These are phyloP conservation scores for Candida piceae DNA, from an alignment of 805 yeast genomes.

Conservation along the genomic window DNA sequence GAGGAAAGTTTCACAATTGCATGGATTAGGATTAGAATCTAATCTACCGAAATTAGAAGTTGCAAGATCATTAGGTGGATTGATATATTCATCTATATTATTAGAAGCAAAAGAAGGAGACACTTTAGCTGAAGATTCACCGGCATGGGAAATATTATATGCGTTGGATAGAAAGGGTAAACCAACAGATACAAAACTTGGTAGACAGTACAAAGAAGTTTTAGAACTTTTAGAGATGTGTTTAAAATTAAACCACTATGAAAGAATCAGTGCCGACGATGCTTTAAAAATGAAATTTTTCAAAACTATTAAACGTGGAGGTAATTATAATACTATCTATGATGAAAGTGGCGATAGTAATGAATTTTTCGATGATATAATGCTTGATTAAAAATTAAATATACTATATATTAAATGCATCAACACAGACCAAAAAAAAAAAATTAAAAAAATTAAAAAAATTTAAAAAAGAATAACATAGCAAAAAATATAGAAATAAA, in stretches of 20 bases:
- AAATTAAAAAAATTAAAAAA: background rate
- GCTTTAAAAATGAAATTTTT: conserved; percentile 58
- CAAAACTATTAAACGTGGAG: conserved; percentile 29
- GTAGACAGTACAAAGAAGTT: conserved; percentile 39
- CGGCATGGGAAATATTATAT: conserved; percentile 58
- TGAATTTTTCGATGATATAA: conserved; percentile 20
- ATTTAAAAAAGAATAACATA: background rate
- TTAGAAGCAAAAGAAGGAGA: conserved; percentile 47
- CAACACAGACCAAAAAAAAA: background rate
- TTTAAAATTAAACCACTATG: conserved; percentile 52
- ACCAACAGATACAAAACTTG: conserved; percentile 30
- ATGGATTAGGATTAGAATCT: conserved; percentile 83
- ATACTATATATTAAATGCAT: background rate
- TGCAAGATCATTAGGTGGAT: conserved; percentile 33
- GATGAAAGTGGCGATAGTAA: conserved; percentile 10
- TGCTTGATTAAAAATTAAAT: conserved; percentile 19
- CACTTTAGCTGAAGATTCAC: conserved; percentile 66
- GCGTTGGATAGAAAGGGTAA: conserved; percentile 42
- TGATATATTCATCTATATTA: conserved; percentile 39
- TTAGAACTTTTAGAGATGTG: conserved; percentile 53
- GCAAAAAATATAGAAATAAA: background rate
- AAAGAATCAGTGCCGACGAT: conserved; percentile 54
- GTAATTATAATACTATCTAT: background rate
- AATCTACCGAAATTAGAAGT: conserved; percentile 47
- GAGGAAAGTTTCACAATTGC: conserved; percentile 73